phyloP scores from a whole-genome alignment of 2,329 filamentous ascomycete genomes.

The Beauveria rudraprayagi region DNA sequence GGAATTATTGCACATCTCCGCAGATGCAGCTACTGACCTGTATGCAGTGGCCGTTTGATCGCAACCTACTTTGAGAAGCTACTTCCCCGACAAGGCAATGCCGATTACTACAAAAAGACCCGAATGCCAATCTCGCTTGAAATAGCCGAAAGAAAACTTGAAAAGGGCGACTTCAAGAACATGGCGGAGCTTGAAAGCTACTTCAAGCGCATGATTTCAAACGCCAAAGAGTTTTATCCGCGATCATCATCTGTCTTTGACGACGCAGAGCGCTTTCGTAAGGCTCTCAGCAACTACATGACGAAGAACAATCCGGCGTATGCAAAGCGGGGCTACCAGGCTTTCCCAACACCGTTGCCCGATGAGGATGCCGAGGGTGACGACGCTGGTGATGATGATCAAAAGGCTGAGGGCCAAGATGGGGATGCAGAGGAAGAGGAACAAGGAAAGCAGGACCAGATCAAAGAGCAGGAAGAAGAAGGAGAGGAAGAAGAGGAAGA shows the following conservation, averaged over 20 bases:
- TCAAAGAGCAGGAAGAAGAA: constrained; percentile 21
- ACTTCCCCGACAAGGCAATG: constrained; percentile 53
- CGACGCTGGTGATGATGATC: constrained; percentile 20
- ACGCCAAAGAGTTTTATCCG: constrained; percentile 77
- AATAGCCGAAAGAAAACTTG: constrained; percentile 68
- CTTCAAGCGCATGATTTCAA: constrained; percentile 79
- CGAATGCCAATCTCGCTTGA: constrained; percentile 72
- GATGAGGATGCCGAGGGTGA: constrained; percentile 31
- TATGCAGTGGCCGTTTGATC: constrained; percentile 61
- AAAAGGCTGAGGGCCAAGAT: constrained; percentile 16
- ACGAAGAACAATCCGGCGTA: constrained; percentile 80
- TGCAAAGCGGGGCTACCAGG: constrained; percentile 56
- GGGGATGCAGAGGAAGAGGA: constrained; percentile 22
- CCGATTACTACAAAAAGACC: constrained; percentile 71
- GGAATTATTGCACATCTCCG: constrained; percentile 22
- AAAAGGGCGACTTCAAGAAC: constrained; percentile 57
- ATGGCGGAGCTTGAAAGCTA: constrained; percentile 74
- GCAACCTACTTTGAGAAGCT: constrained; percentile 68
- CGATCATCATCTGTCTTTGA: constrained; percentile 66
- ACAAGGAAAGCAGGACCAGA: constrained; percentile 19
- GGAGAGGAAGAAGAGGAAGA: constrained; percentile 25
- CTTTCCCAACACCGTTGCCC: constrained; percentile 65
- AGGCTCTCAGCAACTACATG: constrained; percentile 83
- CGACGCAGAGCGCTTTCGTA: constrained; percentile 79
- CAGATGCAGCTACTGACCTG: constrained; percentile 17